phyloP scores from a whole-genome alignment of 345 rosid genomes.

The thale cress (Arabidopsis thaliana) region TAIR10.1 NC_003070.9:2621001-2621500 shows the following conservation, averaged over 20 bases:
- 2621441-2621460: conserved; percentile 64
- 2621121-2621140: conserved; percentile 86
- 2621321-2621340: conserved; percentile 85
- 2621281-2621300: conserved; percentile 63
- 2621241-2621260: conserved; percentile 79
- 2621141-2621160: conserved; percentile 71
- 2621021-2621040: conserved; percentile 58
- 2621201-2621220: conserved; percentile 85
- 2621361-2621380: conserved; percentile 75
- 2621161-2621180: conserved; percentile 62
- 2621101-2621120: conserved; percentile 78
- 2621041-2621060: conserved; percentile 68
- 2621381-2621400: conserved; percentile 77
- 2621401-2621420: conserved; percentile 74
- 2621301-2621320: conserved; percentile 79
- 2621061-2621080: conserved; percentile 84
- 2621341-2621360: conserved; percentile 69
- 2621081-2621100: conserved; percentile 80
- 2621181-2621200: conserved; percentile 79
- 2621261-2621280: conserved; percentile 90
- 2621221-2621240: conserved; percentile 75
- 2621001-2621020: conserved; percentile 83
- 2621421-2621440: conserved; percentile 77
- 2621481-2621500: background rate
- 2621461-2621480: conserved; percentile 78